Evolutionary conservation across 129 eudicot genomes (phyloP), one percentile per base, ranked within the genome.

Genomic region (Flaveria linearis): DNA sequence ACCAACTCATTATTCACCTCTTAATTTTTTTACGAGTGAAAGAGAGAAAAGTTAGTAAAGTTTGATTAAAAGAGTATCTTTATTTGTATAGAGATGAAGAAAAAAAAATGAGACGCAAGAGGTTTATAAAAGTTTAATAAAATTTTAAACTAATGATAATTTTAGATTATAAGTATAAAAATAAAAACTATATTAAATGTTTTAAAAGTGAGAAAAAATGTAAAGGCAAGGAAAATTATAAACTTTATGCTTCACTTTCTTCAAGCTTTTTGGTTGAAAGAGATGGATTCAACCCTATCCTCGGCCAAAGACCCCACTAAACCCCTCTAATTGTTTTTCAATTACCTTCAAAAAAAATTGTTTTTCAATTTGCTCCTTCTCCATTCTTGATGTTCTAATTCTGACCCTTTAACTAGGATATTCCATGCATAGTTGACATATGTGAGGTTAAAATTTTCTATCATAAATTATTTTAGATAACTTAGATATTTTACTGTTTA

Each of bases 221-320:
- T 42, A 30, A 26, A 65, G 30, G 41, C 18, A 46, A 28, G 33
- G 5, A 26, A 10, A 67, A 16, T 65, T 60, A 65, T 25, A 42
- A 69, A 43, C 72, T 78, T 84, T 84, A 84, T 87, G 78, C 78
- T 12, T 20, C 65, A 36, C 71, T 69, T 78, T 42, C 71, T 41
- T 57, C 76, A 1, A 58, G 25, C 80, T 87, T 84, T 81, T 84
- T 75, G 69, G 58, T 76, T 52, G 86, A 84, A 73, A 84, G 68
- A 43, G 85, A 78, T n/a, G 72, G 57, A 47, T 43, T 81, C 60
- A 56, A 58, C 74, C 81, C 75, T 80, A 67, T 81, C 78, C 83
- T 47, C 64, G 53, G 67, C 67, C 62, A 65, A 68, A 43, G 74
- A 52, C 77, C 84, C 82, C 47, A 80, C 53, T 58, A 13, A 41